Conservation (phyloP, 2,329 filamentous ascomycete species). For the Xylariaceae sp. region DNA sequence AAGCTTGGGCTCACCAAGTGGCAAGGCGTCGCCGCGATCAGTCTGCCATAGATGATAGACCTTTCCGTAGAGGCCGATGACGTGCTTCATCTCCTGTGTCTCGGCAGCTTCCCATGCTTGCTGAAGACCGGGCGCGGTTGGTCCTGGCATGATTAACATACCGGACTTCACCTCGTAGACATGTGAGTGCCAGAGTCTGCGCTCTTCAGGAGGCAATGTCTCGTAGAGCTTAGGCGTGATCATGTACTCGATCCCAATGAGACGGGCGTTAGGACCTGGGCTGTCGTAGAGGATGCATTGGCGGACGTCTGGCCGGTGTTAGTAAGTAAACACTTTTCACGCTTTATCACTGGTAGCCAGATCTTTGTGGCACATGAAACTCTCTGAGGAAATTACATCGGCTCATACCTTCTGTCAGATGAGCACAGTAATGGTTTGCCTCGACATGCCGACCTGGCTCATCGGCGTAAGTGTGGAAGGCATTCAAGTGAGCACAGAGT, state of each 20-base stretch:
- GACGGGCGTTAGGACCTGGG: slow-evolving; percentile 59
- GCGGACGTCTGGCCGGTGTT: slow-evolving; percentile 55
- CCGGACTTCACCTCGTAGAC: slow-evolving; percentile 72
- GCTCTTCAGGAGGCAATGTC: slow-evolving; percentile 62
- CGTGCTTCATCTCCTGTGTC: slow-evolving; percentile 73
- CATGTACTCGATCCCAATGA: slow-evolving; percentile 89
- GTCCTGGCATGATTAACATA: slow-evolving; percentile 74
- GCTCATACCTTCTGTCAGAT: slow-evolving; percentile 59
- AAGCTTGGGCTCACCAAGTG: slow-evolving; percentile 49
- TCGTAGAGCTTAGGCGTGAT: slow-evolving; percentile 66
- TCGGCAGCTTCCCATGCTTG: slow-evolving; percentile 71
- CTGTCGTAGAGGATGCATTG: slow-evolving; percentile 85
- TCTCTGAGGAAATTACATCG: not conserved
- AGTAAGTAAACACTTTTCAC: not conserved
- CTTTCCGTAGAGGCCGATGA: slow-evolving; percentile 75
- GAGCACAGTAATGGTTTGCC: slow-evolving; percentile 80
- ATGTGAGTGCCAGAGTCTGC: slow-evolving; percentile 75
- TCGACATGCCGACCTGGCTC: slow-evolving; percentile 68
- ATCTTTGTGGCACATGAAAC: not conserved
- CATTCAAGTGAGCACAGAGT: slow-evolving; percentile 79
- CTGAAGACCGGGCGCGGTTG: slow-evolving; percentile 47
- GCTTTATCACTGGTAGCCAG: not conserved
- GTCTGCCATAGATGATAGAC: slow-evolving; percentile 85
- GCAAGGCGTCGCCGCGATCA: slow-evolving; percentile 62
- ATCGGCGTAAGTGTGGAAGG: slow-evolving; percentile 79